phyloP scores from a whole-genome alignment of 306 rosid species.

The Carpinus viminea region DNA sequence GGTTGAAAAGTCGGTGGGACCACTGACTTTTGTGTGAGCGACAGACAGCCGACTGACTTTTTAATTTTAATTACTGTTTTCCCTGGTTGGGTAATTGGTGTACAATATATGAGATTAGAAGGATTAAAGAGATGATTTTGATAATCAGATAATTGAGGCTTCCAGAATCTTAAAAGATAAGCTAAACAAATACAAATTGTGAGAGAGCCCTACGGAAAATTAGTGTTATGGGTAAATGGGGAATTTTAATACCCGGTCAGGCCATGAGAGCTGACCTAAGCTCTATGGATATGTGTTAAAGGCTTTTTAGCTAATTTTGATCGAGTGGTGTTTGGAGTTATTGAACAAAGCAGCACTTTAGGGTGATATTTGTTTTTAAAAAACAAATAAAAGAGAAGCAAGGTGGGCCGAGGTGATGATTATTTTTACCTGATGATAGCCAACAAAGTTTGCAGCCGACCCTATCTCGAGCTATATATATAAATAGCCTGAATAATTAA shows the following conservation, averaged over 20 bases:
- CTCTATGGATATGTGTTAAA: not conserved
- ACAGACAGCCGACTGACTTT: slow-evolving; percentile 19
- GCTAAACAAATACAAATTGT: slow-evolving; percentile 7
- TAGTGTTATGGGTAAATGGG: too few species aligned
- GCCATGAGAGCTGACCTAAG: not conserved
- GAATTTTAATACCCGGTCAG: too few species aligned
- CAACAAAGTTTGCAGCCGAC: slow-evolving; percentile 26
- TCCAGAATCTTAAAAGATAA: slow-evolving; percentile 16
- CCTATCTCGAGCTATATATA: slow-evolving; percentile 10
- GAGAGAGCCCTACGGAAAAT: too few species aligned
- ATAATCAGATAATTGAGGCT: not conserved
- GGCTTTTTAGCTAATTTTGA: not conserved
- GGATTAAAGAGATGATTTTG: not conserved
- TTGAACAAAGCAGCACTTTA: not conserved
- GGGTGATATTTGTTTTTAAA: not conserved
- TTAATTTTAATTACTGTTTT: not conserved
- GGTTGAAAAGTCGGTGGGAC: slow-evolving; percentile 28
- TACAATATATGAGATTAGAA: not conserved
- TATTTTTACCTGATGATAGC: slow-evolving; percentile 28
- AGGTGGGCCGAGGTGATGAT: slow-evolving; percentile 25
- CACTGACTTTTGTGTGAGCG: slow-evolving; percentile 24
- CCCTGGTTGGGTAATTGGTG: not conserved
- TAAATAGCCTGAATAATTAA: slow-evolving; percentile 25
- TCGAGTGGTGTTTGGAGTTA: not conserved
- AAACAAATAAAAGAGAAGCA: not conserved